Conservation (phyloP, 148 eudicot genomes). For the Camellia japonica region DNA sequence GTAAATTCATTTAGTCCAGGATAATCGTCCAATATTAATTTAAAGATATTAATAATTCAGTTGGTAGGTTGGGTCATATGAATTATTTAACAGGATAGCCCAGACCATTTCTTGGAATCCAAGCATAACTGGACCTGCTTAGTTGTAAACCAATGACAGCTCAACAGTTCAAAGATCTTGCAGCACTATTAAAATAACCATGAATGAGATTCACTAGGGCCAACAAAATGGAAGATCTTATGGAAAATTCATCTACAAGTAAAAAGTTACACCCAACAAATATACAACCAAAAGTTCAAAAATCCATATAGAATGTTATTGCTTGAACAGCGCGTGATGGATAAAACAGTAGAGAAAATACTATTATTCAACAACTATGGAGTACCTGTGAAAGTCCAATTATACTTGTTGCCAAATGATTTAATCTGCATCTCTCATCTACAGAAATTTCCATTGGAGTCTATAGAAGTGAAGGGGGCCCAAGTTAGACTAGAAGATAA, state of each 20-base stretch:
- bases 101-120: no score
- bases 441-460: slow-evolving; percentile 63
- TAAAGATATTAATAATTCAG: no score
- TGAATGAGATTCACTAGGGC: background rate
- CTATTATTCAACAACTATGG: background rate
- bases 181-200: background rate
- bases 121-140: no score
- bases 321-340: background rate
- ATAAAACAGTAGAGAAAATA: background rate
- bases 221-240: background rate
- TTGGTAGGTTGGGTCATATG: no score
- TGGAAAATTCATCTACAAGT: background rate
- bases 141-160: no score
- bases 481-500: slow-evolving; percentile 16
- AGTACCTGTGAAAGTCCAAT: slow-evolving; percentile 91
- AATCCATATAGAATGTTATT: background rate
- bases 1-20: no score
- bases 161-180: no score
- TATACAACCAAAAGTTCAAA: background rate
- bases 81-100: no score
- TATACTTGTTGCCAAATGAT: slow-evolving; percentile 84
- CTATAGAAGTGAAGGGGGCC: slow-evolving; percentile 36
- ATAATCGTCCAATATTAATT: no score
- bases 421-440: slow-evolving; percentile 86
- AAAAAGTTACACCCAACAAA: background rate